Percentiles rank a stretch among this genome's conserved stretches.
Conservation (phyloP, 2,329 filamentous ascomycete species). For the Curvularia sp. region DNA sequence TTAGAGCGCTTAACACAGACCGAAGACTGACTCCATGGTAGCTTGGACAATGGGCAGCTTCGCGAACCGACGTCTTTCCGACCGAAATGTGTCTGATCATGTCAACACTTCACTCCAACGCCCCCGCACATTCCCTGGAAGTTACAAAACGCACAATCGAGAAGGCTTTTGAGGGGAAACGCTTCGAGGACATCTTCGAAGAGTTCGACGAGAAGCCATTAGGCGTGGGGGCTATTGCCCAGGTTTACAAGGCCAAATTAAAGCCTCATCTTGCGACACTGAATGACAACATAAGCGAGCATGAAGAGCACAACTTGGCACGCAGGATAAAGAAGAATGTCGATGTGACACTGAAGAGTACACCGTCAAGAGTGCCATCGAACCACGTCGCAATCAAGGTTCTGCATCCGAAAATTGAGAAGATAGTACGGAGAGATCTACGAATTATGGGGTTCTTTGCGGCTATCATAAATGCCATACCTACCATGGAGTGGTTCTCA, state of each 20-base stretch:
- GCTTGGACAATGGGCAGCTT: constrained; percentile 98
- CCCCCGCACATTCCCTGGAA: constrained; percentile 85
- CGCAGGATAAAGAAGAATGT: constrained; percentile 80
- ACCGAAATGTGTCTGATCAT: constrained; percentile 89
- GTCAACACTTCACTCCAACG: constrained; percentile 94
- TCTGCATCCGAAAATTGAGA: constrained; percentile 88
- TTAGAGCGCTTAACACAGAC: background rate
- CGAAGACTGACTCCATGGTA: constrained; percentile 48
- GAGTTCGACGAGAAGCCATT: constrained; percentile 91
- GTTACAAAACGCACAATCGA: constrained; percentile 80
- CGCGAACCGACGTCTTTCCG: constrained; percentile 94
- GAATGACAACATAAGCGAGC: constrained; percentile 62
- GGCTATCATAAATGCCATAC: constrained; percentile 79
- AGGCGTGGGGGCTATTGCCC: constrained; percentile 94
- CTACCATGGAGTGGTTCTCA: constrained; percentile 96
- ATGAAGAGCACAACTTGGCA: constrained; percentile 64
- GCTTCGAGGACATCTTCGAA: constrained; percentile 91
- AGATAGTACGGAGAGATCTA: constrained; percentile 86
- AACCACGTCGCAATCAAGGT: constrained; percentile 96
- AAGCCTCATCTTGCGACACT: constrained; percentile 76
- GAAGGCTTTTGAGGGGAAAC: constrained; percentile 78
- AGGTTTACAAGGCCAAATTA: constrained; percentile 95
- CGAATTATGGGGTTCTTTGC: constrained; percentile 96
- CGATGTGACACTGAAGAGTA: constrained; percentile 84
- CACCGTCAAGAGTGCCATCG: constrained; percentile 83